Percentiles rank a stretch among this genome's conserved stretches.
These are phyloP conservation scores for Epithemia pelagica DNA, from an alignment of 108 stramenopile genomes.

Conservation along the genomic window DNA sequence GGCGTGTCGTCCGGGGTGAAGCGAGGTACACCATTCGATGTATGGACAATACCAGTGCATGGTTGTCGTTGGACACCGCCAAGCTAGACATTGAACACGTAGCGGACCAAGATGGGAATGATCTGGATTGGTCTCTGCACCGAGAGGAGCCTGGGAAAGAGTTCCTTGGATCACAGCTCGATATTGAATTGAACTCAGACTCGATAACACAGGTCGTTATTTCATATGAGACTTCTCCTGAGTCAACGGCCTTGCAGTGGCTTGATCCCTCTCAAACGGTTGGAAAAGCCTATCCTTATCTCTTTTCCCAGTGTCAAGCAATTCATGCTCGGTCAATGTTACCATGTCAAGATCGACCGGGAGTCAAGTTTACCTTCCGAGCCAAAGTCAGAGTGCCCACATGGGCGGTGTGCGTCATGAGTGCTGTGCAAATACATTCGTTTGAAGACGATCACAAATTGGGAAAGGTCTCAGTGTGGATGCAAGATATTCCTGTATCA, in stretches of 20 bases:
- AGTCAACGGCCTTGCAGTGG: slow-evolving; percentile 89
- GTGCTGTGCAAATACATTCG: slow-evolving; percentile 47
- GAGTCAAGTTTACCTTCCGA: slow-evolving; percentile 85
- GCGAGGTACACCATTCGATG: slow-evolving; percentile 55
- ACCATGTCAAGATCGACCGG: slow-evolving; percentile 91
- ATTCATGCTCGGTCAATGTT: slow-evolving; percentile 93
- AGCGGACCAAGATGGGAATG: slow-evolving; percentile 22
- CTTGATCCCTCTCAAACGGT: slow-evolving; percentile 89
- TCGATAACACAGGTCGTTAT: slow-evolving; percentile 40
- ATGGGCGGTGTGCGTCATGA: slow-evolving; percentile 94
- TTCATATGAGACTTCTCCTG: slow-evolving; percentile 61
- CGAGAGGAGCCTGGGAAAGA: slow-evolving; percentile 25
- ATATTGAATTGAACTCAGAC: slow-evolving; percentile 31
- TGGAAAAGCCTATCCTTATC: slow-evolving; percentile 86
- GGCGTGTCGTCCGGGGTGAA: slow-evolving; percentile 33
- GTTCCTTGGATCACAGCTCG: slow-evolving; percentile 48
- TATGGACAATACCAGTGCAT: slow-evolving; percentile 6
- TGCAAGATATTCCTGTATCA: slow-evolving; percentile 88
- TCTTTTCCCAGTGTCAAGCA: slow-evolving; percentile 97
- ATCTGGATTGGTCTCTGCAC: slow-evolving; percentile 30
- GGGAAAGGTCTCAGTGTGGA: slow-evolving; percentile 46
- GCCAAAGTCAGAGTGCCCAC: slow-evolving; percentile 77
- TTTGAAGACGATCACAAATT: slow-evolving; percentile 4
- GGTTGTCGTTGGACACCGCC: slow-evolving; percentile 52
- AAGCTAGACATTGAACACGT: slow-evolving; percentile 47